Conservation (phyloP, 768 basidiomycete species). For the Mycena galericulata region DNA sequence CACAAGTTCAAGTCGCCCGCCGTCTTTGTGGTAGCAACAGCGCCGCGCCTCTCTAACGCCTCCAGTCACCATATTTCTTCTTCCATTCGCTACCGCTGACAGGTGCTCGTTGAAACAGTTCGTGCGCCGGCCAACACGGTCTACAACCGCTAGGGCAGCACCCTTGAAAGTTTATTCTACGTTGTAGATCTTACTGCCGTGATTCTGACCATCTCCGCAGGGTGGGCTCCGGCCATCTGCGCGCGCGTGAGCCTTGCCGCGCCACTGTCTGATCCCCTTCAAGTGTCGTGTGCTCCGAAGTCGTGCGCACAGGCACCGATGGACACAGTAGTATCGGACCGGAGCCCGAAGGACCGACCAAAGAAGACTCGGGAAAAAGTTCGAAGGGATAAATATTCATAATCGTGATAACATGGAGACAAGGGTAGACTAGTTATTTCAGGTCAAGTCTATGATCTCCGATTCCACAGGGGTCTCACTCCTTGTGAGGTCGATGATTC, state of each 20-base stretch:
- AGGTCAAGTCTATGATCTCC: conserved; percentile 35
- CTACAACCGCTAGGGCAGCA: not conserved
- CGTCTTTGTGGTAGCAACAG: not conserved
- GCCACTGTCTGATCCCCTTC: not conserved
- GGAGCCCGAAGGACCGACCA: not conserved
- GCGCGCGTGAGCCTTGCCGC: not conserved
- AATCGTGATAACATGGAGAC: not conserved
- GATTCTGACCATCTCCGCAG: conserved; percentile 6
- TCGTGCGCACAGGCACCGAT: not conserved
- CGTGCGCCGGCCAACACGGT: too few species aligned
- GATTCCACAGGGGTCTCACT: conserved; percentile 25
- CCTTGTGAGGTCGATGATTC: conserved; percentile 32
- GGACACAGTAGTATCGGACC: not conserved
- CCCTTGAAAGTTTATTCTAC: conserved; percentile 28
- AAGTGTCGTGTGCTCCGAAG: not conserved
- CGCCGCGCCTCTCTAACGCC: conserved; percentile 12
- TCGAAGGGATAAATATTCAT: not conserved
- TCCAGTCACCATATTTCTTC: not conserved
- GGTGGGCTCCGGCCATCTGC: not conserved
- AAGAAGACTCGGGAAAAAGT: not conserved
- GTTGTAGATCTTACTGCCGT: conserved; percentile 11
- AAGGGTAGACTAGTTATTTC: not conserved
- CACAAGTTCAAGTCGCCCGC: not conserved
- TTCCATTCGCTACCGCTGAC: conserved; percentile 9
- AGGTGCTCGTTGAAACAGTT: not conserved